A percentile compares a stretch with the other conserved stretches of the same genome.
Conservation (phyloP, 129 eudicot genomes). For the Escallonia herrerae region DNA sequence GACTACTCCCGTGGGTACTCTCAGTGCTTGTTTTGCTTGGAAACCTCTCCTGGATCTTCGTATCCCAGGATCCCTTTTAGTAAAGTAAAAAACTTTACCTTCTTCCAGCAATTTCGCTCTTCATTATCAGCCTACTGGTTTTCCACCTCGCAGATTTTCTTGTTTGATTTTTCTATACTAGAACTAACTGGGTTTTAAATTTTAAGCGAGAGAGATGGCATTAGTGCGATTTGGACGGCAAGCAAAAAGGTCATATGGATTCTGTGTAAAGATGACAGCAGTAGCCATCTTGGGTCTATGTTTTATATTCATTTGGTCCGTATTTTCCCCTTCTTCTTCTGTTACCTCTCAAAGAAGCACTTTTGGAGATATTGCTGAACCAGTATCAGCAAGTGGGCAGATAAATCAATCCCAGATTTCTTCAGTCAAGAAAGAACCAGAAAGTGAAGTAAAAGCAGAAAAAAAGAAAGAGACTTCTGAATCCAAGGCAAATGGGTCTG, state of each 20-base stretch:
- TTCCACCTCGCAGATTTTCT: constrained; percentile 7
- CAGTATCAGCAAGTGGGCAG: constrained; percentile 35
- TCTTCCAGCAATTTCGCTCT: background rate
- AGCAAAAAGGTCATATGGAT: constrained; percentile 68
- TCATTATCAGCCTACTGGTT: too few relatives aligned
- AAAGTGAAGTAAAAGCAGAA: constrained; percentile 11
- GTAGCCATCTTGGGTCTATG: constrained; percentile 78
- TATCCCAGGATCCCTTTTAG: too few relatives aligned
- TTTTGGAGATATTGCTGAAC: constrained; percentile 77
- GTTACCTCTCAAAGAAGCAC: constrained; percentile 70
- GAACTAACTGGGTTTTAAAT: background rate
- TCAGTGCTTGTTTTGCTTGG: background rate
- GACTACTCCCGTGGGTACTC: background rate
- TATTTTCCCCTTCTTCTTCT: constrained; percentile 66
- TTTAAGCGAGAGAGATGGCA: constrained; percentile 30
- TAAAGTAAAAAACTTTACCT: background rate
- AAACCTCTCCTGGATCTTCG: background rate
- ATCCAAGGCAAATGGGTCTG: constrained; percentile 42
- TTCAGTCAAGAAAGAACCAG: constrained; percentile 19
- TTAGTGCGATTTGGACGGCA: constrained; percentile 69
- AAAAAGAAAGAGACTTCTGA: constrained; percentile 11
- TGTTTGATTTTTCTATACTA: background rate
- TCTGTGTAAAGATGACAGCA: constrained; percentile 59
- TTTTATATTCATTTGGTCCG: constrained; percentile 78
- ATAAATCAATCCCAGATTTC: constrained; percentile 14